Conservation (phyloP, 257 asterid genomes). For the Phtheirospermum japonicum region DNA sequence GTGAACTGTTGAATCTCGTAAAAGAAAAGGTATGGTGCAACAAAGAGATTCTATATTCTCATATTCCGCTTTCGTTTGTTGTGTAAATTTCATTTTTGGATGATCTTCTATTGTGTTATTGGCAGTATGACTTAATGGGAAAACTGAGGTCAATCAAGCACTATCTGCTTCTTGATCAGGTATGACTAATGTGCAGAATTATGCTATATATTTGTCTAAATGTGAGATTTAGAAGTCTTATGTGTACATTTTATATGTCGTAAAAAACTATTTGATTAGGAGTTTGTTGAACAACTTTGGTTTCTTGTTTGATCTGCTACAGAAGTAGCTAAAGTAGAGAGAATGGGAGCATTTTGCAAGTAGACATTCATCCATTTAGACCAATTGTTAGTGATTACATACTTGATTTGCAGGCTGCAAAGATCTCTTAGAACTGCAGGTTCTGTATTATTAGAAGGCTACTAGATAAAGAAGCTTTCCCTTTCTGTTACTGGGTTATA, state of each 20-base stretch:
- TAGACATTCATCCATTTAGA: slow-evolving; percentile 14
- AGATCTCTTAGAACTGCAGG: not conserved
- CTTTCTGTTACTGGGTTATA: slow-evolving; percentile 2
- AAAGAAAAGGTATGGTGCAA: slow-evolving; percentile 74
- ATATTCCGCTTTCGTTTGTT: slow-evolving; percentile 16
- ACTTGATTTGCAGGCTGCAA: slow-evolving; percentile 22
- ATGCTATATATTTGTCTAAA: not conserved
- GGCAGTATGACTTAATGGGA: slow-evolving; percentile 96
- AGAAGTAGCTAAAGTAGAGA: too few species aligned
- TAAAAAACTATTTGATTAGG: slow-evolving; percentile 12
- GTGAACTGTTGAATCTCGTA: slow-evolving; percentile 84
- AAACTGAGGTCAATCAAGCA: slow-evolving; percentile 93
- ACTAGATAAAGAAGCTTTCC: not conserved
- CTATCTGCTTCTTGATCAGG: slow-evolving; percentile 99
- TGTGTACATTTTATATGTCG: slow-evolving; percentile 3
- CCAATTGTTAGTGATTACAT: slow-evolving; percentile 1
- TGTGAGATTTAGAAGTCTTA: slow-evolving; percentile 9
- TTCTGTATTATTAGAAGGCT: slow-evolving; percentile 8
- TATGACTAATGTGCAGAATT: slow-evolving; percentile 30
- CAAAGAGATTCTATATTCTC: slow-evolving; percentile 12
- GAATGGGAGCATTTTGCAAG: too few species aligned
- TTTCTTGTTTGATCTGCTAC: slow-evolving; percentile 21
- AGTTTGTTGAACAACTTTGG: slow-evolving; percentile 4
- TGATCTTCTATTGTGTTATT: slow-evolving; percentile 28
- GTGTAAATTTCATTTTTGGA: slow-evolving; percentile 24